Percentiles rank a stretch among this genome's conserved stretches.
Conservation (phyloP, 805 yeast genomes). For the Cyberlindnera xylosilytica region DNA sequence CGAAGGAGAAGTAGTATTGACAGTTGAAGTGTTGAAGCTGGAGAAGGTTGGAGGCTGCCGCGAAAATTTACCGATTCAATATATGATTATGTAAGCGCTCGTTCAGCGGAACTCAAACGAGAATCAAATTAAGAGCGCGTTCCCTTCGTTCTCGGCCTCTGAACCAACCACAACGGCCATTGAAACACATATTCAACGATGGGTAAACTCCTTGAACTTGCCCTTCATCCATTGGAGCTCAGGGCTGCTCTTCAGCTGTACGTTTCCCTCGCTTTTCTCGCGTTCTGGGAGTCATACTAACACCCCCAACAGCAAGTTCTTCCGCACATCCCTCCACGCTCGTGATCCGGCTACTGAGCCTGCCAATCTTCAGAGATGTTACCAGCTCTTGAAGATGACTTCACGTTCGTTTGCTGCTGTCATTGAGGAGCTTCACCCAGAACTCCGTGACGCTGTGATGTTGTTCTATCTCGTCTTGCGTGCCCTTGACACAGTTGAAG, state of each 20-base stretch:
- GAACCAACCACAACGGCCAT: no score
- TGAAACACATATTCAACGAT: no score
- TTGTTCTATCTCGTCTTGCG: slow-evolving; percentile 81
- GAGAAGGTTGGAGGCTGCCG: not conserved
- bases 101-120: not conserved
- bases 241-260: slow-evolving; percentile 16
- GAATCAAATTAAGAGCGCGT: no score
- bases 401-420: slow-evolving; percentile 96
- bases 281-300: not conserved
- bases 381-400: slow-evolving; percentile 59
- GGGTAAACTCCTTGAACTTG: slow-evolving; percentile 15
- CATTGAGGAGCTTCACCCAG: slow-evolving; percentile 87
- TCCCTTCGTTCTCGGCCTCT: not conserved
- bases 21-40: no score
- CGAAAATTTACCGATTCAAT: not conserved
- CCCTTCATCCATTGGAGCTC: slow-evolving; percentile 15
- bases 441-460: slow-evolving; percentile 76
- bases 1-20: no score
- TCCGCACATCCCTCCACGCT: slow-evolving; percentile 39
- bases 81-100: not conserved
- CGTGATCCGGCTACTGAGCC: slow-evolving; percentile 34
- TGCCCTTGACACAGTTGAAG: slow-evolving; percentile 94
- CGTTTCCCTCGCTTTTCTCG: slow-evolving; percentile 2
- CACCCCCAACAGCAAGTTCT: slow-evolving; percentile 33
- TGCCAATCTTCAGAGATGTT: slow-evolving; percentile 58